Conservation (phyloP, 345 rosid genomes). For the Reutealis trisperma region DNA sequence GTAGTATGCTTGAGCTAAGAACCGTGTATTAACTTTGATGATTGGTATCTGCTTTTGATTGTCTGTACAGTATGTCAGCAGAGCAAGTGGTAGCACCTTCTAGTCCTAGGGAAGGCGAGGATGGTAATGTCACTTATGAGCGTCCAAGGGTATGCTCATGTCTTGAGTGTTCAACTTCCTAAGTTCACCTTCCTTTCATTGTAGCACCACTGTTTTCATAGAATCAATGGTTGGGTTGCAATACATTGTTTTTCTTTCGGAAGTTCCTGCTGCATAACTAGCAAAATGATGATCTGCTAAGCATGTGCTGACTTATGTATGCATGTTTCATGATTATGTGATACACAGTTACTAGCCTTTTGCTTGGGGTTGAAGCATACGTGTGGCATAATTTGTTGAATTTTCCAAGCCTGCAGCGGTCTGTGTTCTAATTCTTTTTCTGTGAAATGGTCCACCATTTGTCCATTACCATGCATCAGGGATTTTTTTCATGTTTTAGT, state of each 20-base stretch:
- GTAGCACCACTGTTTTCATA: not conserved
- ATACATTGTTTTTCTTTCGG: not conserved
- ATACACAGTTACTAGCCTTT: not conserved
- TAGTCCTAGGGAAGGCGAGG: constrained; percentile 92
- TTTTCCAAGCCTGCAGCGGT: not conserved
- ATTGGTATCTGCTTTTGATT: constrained; percentile 27
- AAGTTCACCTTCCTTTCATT: not conserved
- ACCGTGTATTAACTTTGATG: not conserved
- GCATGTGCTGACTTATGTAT: not conserved
- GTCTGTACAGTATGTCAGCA: constrained; percentile 80
- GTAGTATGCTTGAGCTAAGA: constrained; percentile 1
- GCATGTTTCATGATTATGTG: not conserved
- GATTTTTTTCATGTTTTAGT: not conserved
- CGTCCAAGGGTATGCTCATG: constrained; percentile 54
- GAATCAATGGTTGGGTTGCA: not conserved
- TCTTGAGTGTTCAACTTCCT: constrained; percentile 15
- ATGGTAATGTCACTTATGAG: constrained; percentile 52
- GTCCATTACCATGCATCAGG: not conserved
- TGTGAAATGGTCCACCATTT: not conserved
- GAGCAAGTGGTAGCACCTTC: constrained; percentile 85
- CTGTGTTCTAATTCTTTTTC: not conserved
- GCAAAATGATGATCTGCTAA: not conserved
- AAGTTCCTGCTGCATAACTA: not conserved
- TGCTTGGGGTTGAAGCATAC: not conserved
- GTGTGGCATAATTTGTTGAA: not conserved